phyloP scores from a whole-genome alignment of 2,329 filamentous ascomycete genomes.

The Botrytis aclada region DNA sequence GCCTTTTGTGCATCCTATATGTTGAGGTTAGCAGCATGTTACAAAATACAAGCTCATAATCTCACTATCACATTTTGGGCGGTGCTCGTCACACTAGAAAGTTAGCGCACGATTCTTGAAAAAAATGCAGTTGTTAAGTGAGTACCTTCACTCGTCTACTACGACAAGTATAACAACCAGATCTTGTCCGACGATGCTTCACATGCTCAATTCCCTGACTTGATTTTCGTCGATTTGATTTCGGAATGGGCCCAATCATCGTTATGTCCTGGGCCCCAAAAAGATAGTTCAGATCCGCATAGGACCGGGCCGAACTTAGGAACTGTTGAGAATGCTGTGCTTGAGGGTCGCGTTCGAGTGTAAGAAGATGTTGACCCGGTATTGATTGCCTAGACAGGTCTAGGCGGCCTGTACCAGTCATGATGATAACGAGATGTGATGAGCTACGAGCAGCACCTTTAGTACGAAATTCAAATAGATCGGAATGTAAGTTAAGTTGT shows the following conservation, averaged over 20 bases:
- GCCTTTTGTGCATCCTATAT: conserved; percentile 81
- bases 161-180: conserved; percentile 90
- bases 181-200: conserved; percentile 90
- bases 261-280: conserved; percentile 34
- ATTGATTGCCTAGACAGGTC: conserved; percentile 9
- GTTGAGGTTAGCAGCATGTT: conserved; percentile 28
- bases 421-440: background rate
- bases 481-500: background rate
- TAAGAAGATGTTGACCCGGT: conserved; percentile 6
- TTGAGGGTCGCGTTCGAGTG: conserved; percentile 3
- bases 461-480: background rate
- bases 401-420: conserved; percentile 6
- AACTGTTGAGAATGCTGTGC: conserved; percentile 10
- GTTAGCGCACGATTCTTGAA: conserved; percentile 29
- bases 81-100: conserved; percentile 82
- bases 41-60: conserved; percentile 1
- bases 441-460: background rate
- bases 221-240: conserved; percentile 34
- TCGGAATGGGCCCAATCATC: conserved; percentile 34
- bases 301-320: conserved; percentile 15
- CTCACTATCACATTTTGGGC: conserved; percentile 79
- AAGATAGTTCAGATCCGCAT: conserved; percentile 33
- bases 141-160: conserved; percentile 77
- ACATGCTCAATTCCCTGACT: conserved; percentile 46
- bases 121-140: background rate